These are phyloP conservation scores for Aspergillus ellipticus DNA, from an alignment of 495 filamentous ascomycete genomes.

Conservation along the genomic window DNA sequence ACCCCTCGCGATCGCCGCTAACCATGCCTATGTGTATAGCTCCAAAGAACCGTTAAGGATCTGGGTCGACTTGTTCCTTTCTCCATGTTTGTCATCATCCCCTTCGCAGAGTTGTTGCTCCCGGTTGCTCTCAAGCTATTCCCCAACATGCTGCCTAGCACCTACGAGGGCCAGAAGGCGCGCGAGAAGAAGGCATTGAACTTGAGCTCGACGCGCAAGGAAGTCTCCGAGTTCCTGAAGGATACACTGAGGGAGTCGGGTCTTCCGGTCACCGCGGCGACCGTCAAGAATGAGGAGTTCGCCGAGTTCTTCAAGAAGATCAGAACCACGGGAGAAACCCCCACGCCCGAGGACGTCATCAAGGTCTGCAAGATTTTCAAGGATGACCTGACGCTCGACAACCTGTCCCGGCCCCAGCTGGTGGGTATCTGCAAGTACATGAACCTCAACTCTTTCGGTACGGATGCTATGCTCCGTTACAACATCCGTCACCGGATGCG, in stretches of 20 bases:
- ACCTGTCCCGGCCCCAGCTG: slow-evolving; percentile 89
- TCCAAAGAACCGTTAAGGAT: slow-evolving; percentile 90
- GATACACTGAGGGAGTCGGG: slow-evolving; percentile 90
- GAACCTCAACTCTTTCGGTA: slow-evolving; percentile 95
- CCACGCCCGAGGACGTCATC: slow-evolving; percentile 87
- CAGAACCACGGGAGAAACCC: slow-evolving; percentile 83
- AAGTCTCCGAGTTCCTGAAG: slow-evolving; percentile 88
- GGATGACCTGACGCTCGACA: slow-evolving; percentile 96
- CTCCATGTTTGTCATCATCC: slow-evolving; percentile 94
- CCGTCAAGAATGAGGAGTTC: slow-evolving; percentile 90
- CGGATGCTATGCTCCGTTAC: slow-evolving; percentile 96
- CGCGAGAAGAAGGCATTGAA: slow-evolving; percentile 83
- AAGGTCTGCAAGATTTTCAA: slow-evolving; percentile 99
- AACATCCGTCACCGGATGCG: slow-evolving; percentile 97
- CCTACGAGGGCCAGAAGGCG: slow-evolving; percentile 86
- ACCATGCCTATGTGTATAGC: slow-evolving; percentile 33
- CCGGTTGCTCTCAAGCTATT: slow-evolving; percentile 91
- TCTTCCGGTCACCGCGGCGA: slow-evolving; percentile 78
- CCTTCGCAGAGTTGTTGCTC: slow-evolving; percentile 92
- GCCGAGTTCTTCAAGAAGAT: slow-evolving; percentile 98
- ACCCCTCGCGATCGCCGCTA: background rate
- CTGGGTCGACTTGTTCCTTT: slow-evolving; percentile 91
- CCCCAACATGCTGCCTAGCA: slow-evolving; percentile 94
- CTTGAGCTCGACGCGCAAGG: slow-evolving; percentile 82
- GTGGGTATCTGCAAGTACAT: slow-evolving; percentile 98